These are phyloP conservation scores for Teratosphaeria pseudoeucalypti DNA, from an alignment of 2,329 filamentous ascomycete genomes.

Conservation along the genomic window DNA sequence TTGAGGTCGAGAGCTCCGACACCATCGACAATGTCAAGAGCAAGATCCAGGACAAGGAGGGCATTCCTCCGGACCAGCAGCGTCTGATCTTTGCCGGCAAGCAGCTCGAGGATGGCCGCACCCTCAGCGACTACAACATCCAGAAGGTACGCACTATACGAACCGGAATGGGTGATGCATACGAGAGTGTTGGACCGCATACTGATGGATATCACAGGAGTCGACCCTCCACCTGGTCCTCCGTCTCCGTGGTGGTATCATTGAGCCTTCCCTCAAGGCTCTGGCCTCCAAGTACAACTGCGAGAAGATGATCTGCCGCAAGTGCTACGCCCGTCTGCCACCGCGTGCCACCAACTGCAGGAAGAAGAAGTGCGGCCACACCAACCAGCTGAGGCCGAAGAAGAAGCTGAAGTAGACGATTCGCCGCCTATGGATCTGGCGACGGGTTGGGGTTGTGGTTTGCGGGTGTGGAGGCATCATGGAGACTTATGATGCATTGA, in stretches of 20 bases:
- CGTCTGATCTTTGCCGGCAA: constrained; percentile 98
- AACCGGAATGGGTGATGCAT: neutral
- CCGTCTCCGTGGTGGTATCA: constrained; percentile 98
- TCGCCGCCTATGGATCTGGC: neutral
- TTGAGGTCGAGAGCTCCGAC: constrained; percentile 97
- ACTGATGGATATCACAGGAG: constrained; percentile 49
- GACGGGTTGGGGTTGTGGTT: neutral
- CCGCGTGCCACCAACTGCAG: constrained; percentile 99
- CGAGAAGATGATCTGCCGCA: constrained; percentile 99
- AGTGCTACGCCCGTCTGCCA: constrained; percentile 97
- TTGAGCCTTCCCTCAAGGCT: constrained; percentile 97
- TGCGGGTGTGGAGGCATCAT: neutral
- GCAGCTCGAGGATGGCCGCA: constrained; percentile 97
- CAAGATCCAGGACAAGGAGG: constrained; percentile 99
- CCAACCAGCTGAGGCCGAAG: constrained; percentile 99
- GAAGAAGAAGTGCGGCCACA: constrained; percentile 99
- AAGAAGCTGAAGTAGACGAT: constrained; percentile 89
- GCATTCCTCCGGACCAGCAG: constrained; percentile 96
- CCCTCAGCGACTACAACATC: constrained; percentile 97
- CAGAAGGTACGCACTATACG: constrained; percentile 65
- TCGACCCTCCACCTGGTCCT: constrained; percentile 97
- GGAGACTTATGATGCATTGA: neutral
- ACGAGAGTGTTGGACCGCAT: neutral
- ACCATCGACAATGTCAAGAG: constrained; percentile 99
- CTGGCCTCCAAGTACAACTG: constrained; percentile 99